A percentile compares a stretch with the other conserved stretches of the same genome.
Conservation (phyloP, 306 rosid genomes). For the Sophora flavescens region DNA sequence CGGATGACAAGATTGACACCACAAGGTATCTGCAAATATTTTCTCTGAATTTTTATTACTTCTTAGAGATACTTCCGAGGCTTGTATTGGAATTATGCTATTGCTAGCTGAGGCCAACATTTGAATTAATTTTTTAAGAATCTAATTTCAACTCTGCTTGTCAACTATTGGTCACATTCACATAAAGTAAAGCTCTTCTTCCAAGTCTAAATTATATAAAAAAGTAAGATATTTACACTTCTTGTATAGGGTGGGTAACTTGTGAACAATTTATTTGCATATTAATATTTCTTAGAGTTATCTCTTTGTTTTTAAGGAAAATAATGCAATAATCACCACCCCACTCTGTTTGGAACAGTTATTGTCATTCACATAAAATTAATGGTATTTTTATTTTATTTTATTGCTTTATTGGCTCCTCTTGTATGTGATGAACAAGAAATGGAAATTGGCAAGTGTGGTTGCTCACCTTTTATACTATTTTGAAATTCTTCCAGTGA, state of each 20-base stretch:
- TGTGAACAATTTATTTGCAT: conserved; percentile 23
- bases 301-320: conserved; percentile 14
- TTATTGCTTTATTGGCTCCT: conserved; percentile 27
- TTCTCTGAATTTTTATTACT: background rate
- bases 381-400: background rate
- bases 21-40: conserved; percentile 67
- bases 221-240: conserved; percentile 9
- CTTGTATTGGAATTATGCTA: conserved; percentile 31
- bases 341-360: conserved; percentile 32
- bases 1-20: conserved; percentile 88
- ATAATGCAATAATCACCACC: conserved; percentile 30
- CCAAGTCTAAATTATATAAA: background rate
- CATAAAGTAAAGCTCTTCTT: background rate
- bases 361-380: background rate
- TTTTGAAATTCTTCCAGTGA: conserved; percentile 66
- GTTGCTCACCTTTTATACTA: conserved; percentile 31
- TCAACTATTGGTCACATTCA: conserved; percentile 9
- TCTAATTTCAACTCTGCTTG: conserved; percentile 5
- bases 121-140: conserved; percentile 22
- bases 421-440: conserved; percentile 19
- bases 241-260: conserved; percentile 7
- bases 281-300: background rate
- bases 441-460: conserved; percentile 37
- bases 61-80: conserved; percentile 18
- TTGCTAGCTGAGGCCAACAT: conserved; percentile 7